These are phyloP conservation scores for Bipolaris victoriae DNA, from an alignment of 2,329 filamentous ascomycete species.

Conservation along the genomic window DNA sequence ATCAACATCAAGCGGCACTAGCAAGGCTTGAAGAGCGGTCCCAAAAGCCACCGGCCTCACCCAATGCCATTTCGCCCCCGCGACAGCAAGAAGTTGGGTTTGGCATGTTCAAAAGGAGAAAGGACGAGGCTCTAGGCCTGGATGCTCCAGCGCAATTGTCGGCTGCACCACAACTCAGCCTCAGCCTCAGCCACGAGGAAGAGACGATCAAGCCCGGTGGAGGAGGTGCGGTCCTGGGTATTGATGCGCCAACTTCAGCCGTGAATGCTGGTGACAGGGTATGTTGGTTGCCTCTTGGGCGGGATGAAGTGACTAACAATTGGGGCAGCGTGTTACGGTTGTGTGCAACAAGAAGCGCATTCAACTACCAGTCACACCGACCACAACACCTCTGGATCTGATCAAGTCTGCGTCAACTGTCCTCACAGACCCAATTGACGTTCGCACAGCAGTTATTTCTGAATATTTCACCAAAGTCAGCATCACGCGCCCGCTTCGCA, in stretches of 20 bases:
- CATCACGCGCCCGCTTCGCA: constrained; percentile 80
- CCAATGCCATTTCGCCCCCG: constrained; percentile 38
- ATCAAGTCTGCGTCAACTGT: constrained; percentile 69
- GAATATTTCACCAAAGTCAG: constrained; percentile 79
- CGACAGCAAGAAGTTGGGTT: constrained; percentile 40
- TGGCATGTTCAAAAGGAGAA: constrained; percentile 44
- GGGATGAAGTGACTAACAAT: constrained; percentile 22
- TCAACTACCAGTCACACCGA: constrained; percentile 72
- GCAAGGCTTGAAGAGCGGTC: constrained; percentile 33
- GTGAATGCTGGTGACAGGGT: constrained; percentile 80
- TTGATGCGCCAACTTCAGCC: constrained; percentile 79
- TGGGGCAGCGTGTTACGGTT: constrained; percentile 69
- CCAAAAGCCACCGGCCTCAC: constrained; percentile 27
- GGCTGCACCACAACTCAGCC: constrained; percentile 33
- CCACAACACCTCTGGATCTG: constrained; percentile 77
- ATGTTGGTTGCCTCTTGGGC: constrained; percentile 41
- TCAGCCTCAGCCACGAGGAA: constrained; percentile 27
- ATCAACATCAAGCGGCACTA: constrained; percentile 31
- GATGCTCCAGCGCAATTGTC: constrained; percentile 25
- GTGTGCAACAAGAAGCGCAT: constrained; percentile 73
- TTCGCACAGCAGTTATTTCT: constrained; percentile 71
- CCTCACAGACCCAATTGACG: constrained; percentile 68
- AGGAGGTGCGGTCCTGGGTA: constrained; percentile 59
- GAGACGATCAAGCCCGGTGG: constrained; percentile 53
- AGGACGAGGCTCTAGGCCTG: constrained; percentile 36